Conservation (phyloP, 2,329 filamentous ascomycete genomes). For the Fusarium ambrosium region DNA sequence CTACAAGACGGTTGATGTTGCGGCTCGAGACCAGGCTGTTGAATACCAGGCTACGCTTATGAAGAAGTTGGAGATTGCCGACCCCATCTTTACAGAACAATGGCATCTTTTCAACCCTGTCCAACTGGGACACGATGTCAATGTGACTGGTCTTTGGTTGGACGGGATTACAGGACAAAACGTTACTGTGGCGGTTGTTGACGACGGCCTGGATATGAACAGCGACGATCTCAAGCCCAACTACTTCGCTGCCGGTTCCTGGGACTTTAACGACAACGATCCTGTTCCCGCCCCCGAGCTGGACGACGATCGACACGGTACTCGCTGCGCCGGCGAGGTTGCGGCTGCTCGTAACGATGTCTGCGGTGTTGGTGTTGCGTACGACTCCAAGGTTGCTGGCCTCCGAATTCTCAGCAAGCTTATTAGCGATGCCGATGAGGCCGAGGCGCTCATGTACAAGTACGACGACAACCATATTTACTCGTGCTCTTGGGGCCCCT, state of each 20-base stretch:
- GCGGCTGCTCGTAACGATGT: slow-evolving; percentile 92
- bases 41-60: slow-evolving; percentile 72
- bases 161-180: slow-evolving; percentile 92
- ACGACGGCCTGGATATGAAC: slow-evolving; percentile 96
- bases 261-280: slow-evolving; percentile 92
- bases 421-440: slow-evolving; percentile 94
- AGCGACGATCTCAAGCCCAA: slow-evolving; percentile 93
- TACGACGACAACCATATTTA: slow-evolving; percentile 96
- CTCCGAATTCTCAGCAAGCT: slow-evolving; percentile 92
- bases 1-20: background rate
- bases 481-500: slow-evolving; percentile 98
- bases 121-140: slow-evolving; percentile 89
- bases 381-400: slow-evolving; percentile 89
- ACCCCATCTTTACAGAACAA: slow-evolving; percentile 93
- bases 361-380: slow-evolving; percentile 96
- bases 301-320: slow-evolving; percentile 89
- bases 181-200: slow-evolving; percentile 91
- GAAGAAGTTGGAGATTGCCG: slow-evolving; percentile 77
- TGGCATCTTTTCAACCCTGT: slow-evolving; percentile 94
- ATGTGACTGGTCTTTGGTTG: slow-evolving; percentile 94
- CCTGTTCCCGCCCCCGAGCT: slow-evolving; percentile 86
- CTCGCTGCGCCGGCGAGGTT: slow-evolving; percentile 94
- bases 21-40: slow-evolving; percentile 60
- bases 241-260: slow-evolving; percentile 93
- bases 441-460: slow-evolving; percentile 91